Conservation (phyloP, 2,329 filamentous ascomycete genomes). For the Zasmidium angulare region DNA sequence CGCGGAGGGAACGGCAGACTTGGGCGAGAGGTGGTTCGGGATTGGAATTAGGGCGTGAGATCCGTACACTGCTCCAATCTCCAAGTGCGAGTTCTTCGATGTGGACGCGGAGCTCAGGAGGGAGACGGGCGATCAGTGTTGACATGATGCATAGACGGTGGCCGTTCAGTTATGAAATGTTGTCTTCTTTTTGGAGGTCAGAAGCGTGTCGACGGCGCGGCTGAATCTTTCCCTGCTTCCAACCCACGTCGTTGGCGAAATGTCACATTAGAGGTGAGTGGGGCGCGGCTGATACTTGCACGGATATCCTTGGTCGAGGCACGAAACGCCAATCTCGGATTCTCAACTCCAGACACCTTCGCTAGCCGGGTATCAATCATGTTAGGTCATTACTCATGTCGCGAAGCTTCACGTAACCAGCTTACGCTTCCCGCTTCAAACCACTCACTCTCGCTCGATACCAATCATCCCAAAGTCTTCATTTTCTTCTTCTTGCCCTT, state of each 20-base stretch:
- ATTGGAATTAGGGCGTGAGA: no score
- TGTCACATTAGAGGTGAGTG: no score
- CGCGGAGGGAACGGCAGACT: not conserved
- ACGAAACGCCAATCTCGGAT: no score
- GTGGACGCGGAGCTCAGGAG: not conserved
- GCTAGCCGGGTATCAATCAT: conserved; percentile 10
- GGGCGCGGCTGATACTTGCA: not conserved
- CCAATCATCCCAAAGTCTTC: conserved; percentile 54
- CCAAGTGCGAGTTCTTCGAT: not conserved
- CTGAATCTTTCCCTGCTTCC: no score
- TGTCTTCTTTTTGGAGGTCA: not conserved
- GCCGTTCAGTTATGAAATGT: not conserved
- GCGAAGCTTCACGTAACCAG: not conserved
- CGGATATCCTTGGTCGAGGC: no score
- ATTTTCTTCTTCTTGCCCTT: conserved; percentile 55
- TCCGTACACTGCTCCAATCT: no score
- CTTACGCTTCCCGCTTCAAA: not conserved
- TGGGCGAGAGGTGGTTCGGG: not conserved
- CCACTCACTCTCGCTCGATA: not conserved
- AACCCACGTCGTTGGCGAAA: no score
- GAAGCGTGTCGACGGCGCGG: no score
- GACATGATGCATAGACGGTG: not conserved
- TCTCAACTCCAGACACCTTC: not conserved
- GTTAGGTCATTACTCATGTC: not conserved
- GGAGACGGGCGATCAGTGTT: not conserved